phyloP scores from a whole-genome alignment of 1,284 basidiomycete genomes.

The Ceraceosorus guamensis region DNA sequence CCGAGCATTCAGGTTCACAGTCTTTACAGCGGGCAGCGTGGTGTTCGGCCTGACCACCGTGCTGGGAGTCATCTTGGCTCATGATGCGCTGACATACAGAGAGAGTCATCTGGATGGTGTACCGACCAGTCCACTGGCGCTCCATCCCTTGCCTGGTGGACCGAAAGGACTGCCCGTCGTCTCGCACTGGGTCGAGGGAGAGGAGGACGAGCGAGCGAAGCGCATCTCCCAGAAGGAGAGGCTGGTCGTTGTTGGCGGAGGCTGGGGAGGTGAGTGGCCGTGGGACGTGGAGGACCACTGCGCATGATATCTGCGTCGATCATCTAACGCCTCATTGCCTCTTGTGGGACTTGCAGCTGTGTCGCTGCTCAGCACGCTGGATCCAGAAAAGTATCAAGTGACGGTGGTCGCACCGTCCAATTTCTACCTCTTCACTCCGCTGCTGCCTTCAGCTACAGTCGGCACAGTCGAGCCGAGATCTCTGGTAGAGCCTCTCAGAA shows the following conservation, averaged over 20 bases:
- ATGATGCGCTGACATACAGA: constrained; percentile 38
- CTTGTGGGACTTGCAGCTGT: too few relatives aligned
- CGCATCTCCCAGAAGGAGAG: constrained; percentile 32
- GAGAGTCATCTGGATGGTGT: constrained; percentile 32
- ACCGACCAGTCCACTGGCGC: constrained; percentile 25
- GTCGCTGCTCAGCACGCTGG: constrained; percentile 34
- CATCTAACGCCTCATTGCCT: too few relatives aligned
- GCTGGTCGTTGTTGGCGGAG: constrained; percentile 47
- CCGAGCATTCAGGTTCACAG: constrained; percentile 3
- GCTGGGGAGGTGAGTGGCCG: constrained; percentile 36
- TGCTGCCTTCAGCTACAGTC: constrained; percentile 44
- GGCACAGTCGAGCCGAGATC: constrained; percentile 46
- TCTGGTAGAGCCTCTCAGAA: constrained; percentile 43
- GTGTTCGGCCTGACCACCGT: constrained; percentile 30
- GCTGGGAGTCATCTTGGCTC: constrained; percentile 26
- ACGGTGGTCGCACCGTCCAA: constrained; percentile 45
- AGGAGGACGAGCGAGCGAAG: constrained; percentile 19
- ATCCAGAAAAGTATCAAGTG: constrained; percentile 43
- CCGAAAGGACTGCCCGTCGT: constrained; percentile 44
- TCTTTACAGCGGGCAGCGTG: constrained; percentile 21
- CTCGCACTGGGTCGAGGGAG: constrained; percentile 16
- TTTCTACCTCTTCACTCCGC: constrained; percentile 33
- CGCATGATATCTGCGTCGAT: too few relatives aligned
- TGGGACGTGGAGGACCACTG: too few relatives aligned
- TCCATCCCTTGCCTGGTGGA: constrained; percentile 31